Conservation (phyloP, 331 rosid species). For the Arachis monticola region DNA sequence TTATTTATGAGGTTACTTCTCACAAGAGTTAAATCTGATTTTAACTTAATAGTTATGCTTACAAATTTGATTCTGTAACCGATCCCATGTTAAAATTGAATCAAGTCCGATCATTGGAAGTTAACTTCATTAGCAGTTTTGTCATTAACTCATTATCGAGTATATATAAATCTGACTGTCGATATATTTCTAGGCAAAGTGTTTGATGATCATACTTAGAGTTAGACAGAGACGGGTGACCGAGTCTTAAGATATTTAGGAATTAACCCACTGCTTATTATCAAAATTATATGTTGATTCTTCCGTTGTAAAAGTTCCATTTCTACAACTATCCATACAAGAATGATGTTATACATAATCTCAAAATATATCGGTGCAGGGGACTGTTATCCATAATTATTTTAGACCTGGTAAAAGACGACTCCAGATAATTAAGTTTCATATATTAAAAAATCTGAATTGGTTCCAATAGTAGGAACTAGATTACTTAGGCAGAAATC, state of each 20-base stretch:
- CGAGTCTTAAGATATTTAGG: too few relatives aligned
- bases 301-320: too few relatives aligned
- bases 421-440: neutral
- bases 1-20: slow-evolving; percentile 20
- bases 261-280: too few relatives aligned
- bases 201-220: too few relatives aligned
- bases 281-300: too few relatives aligned
- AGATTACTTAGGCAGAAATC: neutral
- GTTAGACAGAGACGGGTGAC: too few relatives aligned
- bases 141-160: neutral
- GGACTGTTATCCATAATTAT: too few relatives aligned
- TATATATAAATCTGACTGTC: too few relatives aligned
- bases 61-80: slow-evolving; percentile 9
- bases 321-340: too few relatives aligned
- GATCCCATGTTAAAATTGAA: slow-evolving; percentile 9
- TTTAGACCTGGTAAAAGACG: neutral
- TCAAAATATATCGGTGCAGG: neutral
- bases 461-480: neutral
- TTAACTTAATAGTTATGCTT: neutral
- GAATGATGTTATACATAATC: too few relatives aligned
- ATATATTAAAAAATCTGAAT: neutral
- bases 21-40: slow-evolving; percentile 18
- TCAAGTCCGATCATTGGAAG: neutral
- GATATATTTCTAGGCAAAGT: too few relatives aligned
- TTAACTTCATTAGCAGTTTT: slow-evolving; percentile 3